A percentile compares a stretch with the other conserved stretches of the same genome.
These are phyloP conservation scores for Aspergillus ellipticus DNA, from an alignment of 495 filamentous ascomycete genomes.

Conservation along the genomic window DNA sequence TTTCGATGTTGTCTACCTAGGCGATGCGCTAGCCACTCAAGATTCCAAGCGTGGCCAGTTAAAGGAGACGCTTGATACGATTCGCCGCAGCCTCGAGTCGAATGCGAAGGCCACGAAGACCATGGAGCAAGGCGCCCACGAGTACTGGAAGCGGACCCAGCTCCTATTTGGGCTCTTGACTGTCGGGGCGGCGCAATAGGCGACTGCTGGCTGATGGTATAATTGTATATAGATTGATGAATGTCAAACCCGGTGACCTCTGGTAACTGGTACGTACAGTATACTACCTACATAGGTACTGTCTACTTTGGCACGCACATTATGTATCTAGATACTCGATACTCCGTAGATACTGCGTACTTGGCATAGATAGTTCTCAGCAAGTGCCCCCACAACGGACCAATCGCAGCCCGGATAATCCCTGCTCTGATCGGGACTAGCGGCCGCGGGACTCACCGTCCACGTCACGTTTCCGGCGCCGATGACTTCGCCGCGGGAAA, in stretches of 20 bases:
- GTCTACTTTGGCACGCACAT: no score
- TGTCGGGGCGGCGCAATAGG: constrained; percentile 5
- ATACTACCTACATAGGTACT: neutral
- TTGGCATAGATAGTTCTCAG: no score
- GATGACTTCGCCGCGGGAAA: constrained; percentile 36
- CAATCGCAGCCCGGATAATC: neutral
- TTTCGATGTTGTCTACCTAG: constrained; percentile 72
- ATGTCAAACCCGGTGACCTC: neutral
- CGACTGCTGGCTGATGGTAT: neutral
- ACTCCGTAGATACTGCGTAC: no score
- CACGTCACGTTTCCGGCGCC: constrained; percentile 27
- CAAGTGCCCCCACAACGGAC: neutral
- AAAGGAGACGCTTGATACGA: constrained; percentile 38
- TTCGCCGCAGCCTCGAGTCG: constrained; percentile 45
- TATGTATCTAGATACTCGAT: no score
- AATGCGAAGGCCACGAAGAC: constrained; percentile 42
- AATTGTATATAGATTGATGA: constrained; percentile 9
- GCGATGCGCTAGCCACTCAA: constrained; percentile 34
- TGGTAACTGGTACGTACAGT: no score
- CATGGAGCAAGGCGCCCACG: constrained; percentile 55
- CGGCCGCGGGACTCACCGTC: constrained; percentile 34
- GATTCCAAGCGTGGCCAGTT: constrained; percentile 36
- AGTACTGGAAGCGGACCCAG: constrained; percentile 78
- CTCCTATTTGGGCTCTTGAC: constrained; percentile 65
- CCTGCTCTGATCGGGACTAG: constrained; percentile 1